Conservation (phyloP, 2,329 filamentous ascomycete species). For the Arthroderma sp. region DNA sequence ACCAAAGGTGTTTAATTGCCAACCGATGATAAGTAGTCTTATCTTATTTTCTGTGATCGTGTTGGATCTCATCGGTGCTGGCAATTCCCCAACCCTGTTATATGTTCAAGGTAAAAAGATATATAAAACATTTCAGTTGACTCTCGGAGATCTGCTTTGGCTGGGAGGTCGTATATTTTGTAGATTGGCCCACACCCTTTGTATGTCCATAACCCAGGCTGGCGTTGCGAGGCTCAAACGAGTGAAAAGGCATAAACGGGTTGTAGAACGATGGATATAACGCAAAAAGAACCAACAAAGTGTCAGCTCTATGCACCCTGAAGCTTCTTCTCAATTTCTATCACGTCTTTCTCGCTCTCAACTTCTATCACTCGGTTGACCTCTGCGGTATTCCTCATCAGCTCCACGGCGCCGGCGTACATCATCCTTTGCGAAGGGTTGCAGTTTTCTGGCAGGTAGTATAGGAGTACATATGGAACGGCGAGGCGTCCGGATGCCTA, state of each 20-base stretch:
- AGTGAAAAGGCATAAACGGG: no score
- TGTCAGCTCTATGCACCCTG: slow-evolving; percentile 13
- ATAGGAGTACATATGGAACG: slow-evolving; percentile 87
- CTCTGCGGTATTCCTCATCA: slow-evolving; percentile 87
- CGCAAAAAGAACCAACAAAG: not conserved
- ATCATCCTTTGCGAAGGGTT: slow-evolving; percentile 81
- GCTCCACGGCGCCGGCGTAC: slow-evolving; percentile 89
- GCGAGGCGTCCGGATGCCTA: slow-evolving; percentile 71
- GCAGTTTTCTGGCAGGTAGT: slow-evolving; percentile 86
- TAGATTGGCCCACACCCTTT: no score
- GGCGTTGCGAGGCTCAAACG: no score
- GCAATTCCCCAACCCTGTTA: no score
- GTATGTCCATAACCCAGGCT: no score
- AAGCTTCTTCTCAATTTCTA: slow-evolving; percentile 62
- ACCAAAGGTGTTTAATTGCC: no score
- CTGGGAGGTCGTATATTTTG: no score
- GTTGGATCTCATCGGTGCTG: no score
- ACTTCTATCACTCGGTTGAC: slow-evolving; percentile 82
- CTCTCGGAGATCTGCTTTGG: no score
- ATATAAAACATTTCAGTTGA: not conserved
- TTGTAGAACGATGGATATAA: not conserved
- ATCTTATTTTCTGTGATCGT: no score
- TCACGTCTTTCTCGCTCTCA: slow-evolving; percentile 64
- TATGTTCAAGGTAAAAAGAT: not conserved
- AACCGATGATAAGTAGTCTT: no score